These are phyloP conservation scores for Syzygium oleosum DNA, from an alignment of 345 rosid species.

Conservation along the genomic window DNA sequence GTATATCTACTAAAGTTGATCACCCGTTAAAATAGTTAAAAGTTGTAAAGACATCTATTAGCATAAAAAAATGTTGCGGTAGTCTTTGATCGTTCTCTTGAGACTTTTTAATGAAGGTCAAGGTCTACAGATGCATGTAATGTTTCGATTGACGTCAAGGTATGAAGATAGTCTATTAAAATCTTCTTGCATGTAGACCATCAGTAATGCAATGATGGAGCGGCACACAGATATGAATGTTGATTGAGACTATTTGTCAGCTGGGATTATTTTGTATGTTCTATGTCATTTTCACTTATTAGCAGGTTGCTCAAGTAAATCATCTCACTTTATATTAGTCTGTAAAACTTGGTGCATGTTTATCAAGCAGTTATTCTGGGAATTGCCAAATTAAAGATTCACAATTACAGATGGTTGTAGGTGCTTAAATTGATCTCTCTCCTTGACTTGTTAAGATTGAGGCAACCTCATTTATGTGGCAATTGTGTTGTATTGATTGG, in stretches of 20 bases:
- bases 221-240: not conserved
- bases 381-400: not conserved
- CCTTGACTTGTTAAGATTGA: not conserved
- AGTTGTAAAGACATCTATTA: not conserved
- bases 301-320: not conserved
- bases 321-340: not conserved
- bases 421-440: not conserved
- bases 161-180: not conserved
- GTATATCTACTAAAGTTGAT: not conserved
- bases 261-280: not conserved
- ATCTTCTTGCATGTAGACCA: not conserved
- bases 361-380: not conserved
- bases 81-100: not conserved
- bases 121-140: not conserved
- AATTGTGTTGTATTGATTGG: not conserved
- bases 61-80: not conserved
- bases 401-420: not conserved
- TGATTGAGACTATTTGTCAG: not conserved
- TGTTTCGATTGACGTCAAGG: not conserved
- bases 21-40: not conserved
- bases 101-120: not conserved
- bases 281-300: not conserved
- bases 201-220: not conserved
- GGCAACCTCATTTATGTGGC: not conserved
- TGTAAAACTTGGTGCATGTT: not conserved